Percentiles rank a stretch among this genome's conserved stretches.
Conservation (phyloP, 352 stramenopile genomes). For the Hyaloperonospora brassicae region DNA sequence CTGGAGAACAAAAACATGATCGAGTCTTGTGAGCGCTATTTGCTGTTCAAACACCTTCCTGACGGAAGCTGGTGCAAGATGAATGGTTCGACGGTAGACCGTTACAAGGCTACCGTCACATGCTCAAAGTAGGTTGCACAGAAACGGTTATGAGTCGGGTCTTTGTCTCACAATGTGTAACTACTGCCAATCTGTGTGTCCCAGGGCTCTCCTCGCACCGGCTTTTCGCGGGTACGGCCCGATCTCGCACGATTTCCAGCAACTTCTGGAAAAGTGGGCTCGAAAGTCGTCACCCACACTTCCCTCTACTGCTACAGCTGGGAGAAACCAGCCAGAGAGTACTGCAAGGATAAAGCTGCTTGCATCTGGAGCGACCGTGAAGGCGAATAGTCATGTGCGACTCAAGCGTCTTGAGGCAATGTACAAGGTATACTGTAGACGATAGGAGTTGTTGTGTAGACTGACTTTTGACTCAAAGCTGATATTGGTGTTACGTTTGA, state of each 20-base stretch:
- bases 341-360: conserved; percentile 37
- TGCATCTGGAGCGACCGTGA: conserved; percentile 38
- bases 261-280: conserved; percentile 66
- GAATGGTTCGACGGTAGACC: conserved; percentile 43
- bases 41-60: conserved; percentile 56
- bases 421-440: conserved; percentile 45
- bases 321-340: conserved; percentile 11
- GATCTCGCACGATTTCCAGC: conserved; percentile 45
- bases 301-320: conserved; percentile 11
- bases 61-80: conserved; percentile 71
- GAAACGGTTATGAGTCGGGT: not conserved
- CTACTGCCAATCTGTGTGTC: not conserved
- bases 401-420: conserved; percentile 61
- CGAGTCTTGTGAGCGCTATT: conserved; percentile 47
- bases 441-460: not conserved
- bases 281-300: conserved; percentile 26
- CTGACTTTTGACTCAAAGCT: not conserved
- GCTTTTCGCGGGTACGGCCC: conserved; percentile 51
- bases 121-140: conserved; percentile 61
- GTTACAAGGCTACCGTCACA: conserved; percentile 75
- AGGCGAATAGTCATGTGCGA: conserved; percentile 29
- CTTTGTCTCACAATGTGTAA: conserved; percentile 2
- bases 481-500: not conserved
- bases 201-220: conserved; percentile 48
- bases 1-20: conserved; percentile 40